Conservation (phyloP, 192 early-diverging fungal species). For the Cetraspora pellucida region DNA sequence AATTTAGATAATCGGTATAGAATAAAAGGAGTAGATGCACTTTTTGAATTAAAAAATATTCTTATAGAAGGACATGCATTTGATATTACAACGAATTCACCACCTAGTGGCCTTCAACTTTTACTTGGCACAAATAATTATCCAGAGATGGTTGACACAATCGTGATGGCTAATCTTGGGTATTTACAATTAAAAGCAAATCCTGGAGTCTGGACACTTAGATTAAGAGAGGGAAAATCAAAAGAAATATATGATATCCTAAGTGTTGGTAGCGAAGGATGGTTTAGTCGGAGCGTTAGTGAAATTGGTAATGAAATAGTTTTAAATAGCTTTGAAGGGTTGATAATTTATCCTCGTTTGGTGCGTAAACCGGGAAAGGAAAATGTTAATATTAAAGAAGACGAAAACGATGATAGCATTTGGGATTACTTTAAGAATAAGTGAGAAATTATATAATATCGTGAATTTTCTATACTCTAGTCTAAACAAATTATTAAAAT, state of each 20-base stretch:
- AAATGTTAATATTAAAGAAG: slow-evolving; percentile 48
- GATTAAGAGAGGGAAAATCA: slow-evolving; percentile 80
- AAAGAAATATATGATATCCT: slow-evolving; percentile 77
- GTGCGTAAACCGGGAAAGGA: slow-evolving; percentile 82
- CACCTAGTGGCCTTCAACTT: slow-evolving; percentile 91
- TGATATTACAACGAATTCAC: slow-evolving; percentile 65
- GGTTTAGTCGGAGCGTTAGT: slow-evolving; percentile 45
- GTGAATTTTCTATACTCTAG: too few relatives aligned
- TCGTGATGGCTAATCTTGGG: slow-evolving; percentile 98
- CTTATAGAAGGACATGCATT: slow-evolving; percentile 89
- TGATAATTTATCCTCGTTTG: slow-evolving; percentile 81
- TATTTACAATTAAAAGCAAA: slow-evolving; percentile 95
- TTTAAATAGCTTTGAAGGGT: slow-evolving; percentile 79
- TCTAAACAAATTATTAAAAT: not conserved
- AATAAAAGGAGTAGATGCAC: slow-evolving; percentile 63
- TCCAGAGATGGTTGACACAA: slow-evolving; percentile 80
- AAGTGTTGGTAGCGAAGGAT: slow-evolving; percentile 57
- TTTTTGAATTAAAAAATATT: slow-evolving; percentile 80
- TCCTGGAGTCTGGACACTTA: slow-evolving; percentile 86
- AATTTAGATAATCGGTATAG: slow-evolving; percentile 43
- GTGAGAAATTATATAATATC: slow-evolving; percentile 40
- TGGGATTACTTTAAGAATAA: slow-evolving; percentile 63
- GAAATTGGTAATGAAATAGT: slow-evolving; percentile 58
- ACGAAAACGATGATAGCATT: slow-evolving; percentile 49
- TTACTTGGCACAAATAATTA: slow-evolving; percentile 70